These are phyloP conservation scores for Trametes sanguinea DNA, from an alignment of 768 basidiomycete genomes.

Conservation along the genomic window DNA sequence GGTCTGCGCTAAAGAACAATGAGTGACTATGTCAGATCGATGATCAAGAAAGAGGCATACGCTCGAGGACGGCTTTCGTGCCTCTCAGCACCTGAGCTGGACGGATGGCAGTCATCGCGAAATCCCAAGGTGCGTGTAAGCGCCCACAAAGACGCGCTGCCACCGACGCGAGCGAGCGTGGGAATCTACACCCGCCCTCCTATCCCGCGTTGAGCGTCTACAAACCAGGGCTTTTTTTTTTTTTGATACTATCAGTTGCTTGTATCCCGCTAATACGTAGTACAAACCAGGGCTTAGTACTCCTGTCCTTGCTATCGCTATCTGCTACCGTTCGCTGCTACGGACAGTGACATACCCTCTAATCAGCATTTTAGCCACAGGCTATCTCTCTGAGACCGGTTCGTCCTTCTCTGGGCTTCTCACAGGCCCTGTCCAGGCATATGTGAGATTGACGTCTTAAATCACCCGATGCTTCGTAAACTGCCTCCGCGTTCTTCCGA, in stretches of 20 bases:
- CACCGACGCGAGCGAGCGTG: not conserved
- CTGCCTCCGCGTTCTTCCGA: not conserved
- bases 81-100: not conserved
- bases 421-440: no score
- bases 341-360: no score
- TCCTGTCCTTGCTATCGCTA: no score
- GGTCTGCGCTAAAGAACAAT: not conserved
- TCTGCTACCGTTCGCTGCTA: no score
- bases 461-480: not conserved
- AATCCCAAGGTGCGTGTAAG: not conserved
- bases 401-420: no score
- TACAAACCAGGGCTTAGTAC: not conserved
- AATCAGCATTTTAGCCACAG: no score
- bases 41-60: not conserved
- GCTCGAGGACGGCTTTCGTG: not conserved
- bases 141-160: not conserved
- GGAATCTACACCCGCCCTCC: not conserved
- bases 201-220: not conserved
- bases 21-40: not conserved
- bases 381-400: no score
- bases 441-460: no score
- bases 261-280: no score
- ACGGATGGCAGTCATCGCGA: slow-evolving; percentile 10
- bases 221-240: no score
- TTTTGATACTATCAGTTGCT: no score